phyloP scores from a whole-genome alignment of 2,329 filamentous ascomycete species.

The Onygenales sp. region DNA sequence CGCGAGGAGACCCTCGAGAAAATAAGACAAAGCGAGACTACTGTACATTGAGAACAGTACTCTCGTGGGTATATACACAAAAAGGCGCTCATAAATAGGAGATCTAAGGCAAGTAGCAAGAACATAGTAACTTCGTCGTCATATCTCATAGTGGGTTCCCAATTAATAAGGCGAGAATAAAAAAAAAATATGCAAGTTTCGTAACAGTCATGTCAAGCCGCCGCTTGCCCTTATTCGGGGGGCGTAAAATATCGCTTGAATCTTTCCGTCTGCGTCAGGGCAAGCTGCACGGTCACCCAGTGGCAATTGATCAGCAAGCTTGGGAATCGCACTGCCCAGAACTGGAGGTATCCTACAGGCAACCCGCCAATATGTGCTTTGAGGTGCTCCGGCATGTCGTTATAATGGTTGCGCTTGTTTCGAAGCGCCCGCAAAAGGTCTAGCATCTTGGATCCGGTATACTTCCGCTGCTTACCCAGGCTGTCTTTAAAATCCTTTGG shows the following conservation, averaged over 20 bases:
- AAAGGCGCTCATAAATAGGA: not conserved
- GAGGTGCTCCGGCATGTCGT: slow-evolving; percentile 80
- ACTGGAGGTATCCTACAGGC: slow-evolving; percentile 71
- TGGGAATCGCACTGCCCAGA: slow-evolving; percentile 76
- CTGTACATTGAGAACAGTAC: not conserved
- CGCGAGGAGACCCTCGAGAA: not conserved
- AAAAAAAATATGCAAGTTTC: not conserved
- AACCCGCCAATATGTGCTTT: slow-evolving; percentile 63
- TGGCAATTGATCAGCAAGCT: slow-evolving; percentile 70
- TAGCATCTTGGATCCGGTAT: slow-evolving; percentile 71
- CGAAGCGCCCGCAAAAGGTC: slow-evolving; percentile 81
- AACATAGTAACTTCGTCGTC: not conserved
- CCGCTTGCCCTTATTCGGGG: slow-evolving; percentile 17
- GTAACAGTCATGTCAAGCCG: not conserved
- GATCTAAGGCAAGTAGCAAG: not conserved
- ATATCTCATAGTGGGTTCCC: not conserved
- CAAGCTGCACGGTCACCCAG: slow-evolving; percentile 59
- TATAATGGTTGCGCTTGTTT: slow-evolving; percentile 97
- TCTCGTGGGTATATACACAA: not conserved
- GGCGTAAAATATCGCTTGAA: slow-evolving; percentile 34
- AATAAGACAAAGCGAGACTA: no score
- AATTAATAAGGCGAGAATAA: no score
- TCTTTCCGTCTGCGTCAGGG: slow-evolving; percentile 39
- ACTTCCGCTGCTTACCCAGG: slow-evolving; percentile 89
- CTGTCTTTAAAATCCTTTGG: slow-evolving; percentile 79